Evolutionary conservation across 179 eudicot species (phyloP).

Genomic region (Nepenthes alata): DNA sequence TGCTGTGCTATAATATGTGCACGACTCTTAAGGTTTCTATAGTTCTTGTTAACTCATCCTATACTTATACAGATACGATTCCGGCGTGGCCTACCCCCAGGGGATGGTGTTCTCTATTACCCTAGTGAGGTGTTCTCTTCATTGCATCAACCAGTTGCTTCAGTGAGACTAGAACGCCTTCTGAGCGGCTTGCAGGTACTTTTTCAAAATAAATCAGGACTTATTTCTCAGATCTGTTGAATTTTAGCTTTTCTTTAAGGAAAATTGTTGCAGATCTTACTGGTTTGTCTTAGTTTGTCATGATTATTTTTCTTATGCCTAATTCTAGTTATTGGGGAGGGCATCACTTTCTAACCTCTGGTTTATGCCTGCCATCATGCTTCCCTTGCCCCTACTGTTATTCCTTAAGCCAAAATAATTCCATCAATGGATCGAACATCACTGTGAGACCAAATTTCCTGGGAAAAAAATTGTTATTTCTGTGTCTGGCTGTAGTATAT

Average conservation of each 20-base stretch:
- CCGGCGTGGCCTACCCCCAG: slow-evolving; percentile 97
- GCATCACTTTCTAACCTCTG: too few relatives aligned
- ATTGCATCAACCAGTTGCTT: slow-evolving; percentile 83
- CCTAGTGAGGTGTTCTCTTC: slow-evolving; percentile 92
- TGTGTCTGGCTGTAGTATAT: too few relatives aligned
- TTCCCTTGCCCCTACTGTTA: too few relatives aligned
- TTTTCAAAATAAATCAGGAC: background rate
- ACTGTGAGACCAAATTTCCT: too few relatives aligned
- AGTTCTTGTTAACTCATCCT: background rate
- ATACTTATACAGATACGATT: slow-evolving; percentile 49
- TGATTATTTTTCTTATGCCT: too few relatives aligned
- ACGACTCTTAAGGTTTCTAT: background rate
- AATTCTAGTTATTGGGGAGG: too few relatives aligned
- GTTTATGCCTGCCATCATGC: too few relatives aligned
- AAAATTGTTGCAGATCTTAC: too few relatives aligned
- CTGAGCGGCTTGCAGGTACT: slow-evolving; percentile 90
- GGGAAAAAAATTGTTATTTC: too few relatives aligned
- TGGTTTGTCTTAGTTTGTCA: too few relatives aligned
- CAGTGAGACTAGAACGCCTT: slow-evolving; percentile 84
- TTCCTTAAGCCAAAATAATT: too few relatives aligned
- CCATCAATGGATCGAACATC: too few relatives aligned
- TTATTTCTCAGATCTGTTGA: background rate
- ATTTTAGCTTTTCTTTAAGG: background rate
- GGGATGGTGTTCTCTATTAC: slow-evolving; percentile 91
- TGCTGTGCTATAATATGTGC: background rate